These are phyloP conservation scores for Exophiala viscosa DNA, from an alignment of 2,329 filamentous ascomycete species.

Conservation along the genomic window DNA sequence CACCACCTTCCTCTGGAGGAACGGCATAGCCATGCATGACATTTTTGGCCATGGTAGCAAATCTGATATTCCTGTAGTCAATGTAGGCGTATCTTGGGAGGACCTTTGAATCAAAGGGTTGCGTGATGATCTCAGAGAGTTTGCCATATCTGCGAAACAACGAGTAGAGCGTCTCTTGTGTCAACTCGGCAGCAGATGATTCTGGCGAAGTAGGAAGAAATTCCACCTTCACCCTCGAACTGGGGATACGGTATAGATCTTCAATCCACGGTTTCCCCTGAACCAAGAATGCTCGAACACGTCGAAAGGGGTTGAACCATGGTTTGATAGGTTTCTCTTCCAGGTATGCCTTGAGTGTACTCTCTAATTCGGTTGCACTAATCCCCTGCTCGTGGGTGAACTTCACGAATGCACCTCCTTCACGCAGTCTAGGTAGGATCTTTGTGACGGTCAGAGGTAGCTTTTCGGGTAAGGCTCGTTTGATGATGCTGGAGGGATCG, in stretches of 20 bases:
- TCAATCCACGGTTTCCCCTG: constrained; percentile 89
- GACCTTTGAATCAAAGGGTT: constrained; percentile 81
- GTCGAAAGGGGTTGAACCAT: constrained; percentile 81
- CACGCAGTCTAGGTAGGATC: constrained; percentile 78
- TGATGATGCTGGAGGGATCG: constrained; percentile 54
- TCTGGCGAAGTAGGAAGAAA: constrained; percentile 73
- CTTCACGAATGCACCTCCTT: constrained; percentile 91
- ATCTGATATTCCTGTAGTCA: constrained; percentile 68
- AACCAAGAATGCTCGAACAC: constrained; percentile 69
- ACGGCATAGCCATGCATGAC: constrained; percentile 84
- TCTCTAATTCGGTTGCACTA: constrained; percentile 55
- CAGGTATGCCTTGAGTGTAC: constrained; percentile 60
- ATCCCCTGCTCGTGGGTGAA: constrained; percentile 57
- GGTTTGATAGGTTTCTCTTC: constrained; percentile 70
- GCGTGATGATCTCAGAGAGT: constrained; percentile 75
- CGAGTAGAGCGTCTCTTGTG: constrained; percentile 80
- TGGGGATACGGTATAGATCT: constrained; percentile 80
- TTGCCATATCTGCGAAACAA: constrained; percentile 89
- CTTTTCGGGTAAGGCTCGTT: constrained; percentile 60
- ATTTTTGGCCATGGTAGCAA: constrained; percentile 84
- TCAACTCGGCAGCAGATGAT: constrained; percentile 69
- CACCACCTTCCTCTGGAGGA: constrained; percentile 65
- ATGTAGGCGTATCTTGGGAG: constrained; percentile 75
- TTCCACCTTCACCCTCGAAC: constrained; percentile 71
- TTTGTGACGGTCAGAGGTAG: constrained; percentile 69